Evolutionary conservation across 495 filamentous ascomycete species (phyloP), one percentile per base, ranked within the genome.

Genomic region (Lindgomyces ingoldianus): DNA sequence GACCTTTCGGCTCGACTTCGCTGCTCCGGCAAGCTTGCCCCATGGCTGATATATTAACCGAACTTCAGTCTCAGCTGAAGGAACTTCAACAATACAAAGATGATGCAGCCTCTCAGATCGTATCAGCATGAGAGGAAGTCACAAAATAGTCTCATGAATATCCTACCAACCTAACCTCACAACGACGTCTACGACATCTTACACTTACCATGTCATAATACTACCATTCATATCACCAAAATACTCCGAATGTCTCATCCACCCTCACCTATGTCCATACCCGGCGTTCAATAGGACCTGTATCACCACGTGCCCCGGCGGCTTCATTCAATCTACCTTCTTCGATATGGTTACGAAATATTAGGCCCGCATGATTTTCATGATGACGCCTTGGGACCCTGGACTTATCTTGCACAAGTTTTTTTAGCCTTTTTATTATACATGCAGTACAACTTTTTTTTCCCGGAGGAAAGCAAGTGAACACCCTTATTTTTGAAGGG

Each of bases 11-110:
- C 12, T 41, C 68, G 16, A 62, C 67, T 30, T 53, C 68, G 0
- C 66, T 76, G 62, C 65, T 76, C 8, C 25, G 66, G 52, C 69
- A 76, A 56, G 75, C 76, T 12, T 75, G 76, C 47, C 73, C 75
- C 19, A 78, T 78, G 75, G 36, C 58, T 4, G 75, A 77, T 18
- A 71, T 78, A 30, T 59, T 78, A 11, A 47, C 11, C 44, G 74
- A 75, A 48, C 55, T 78, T 0, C 60, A 71, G 27, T 41, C 58
- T 24, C 53, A 67, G 69, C 60, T 78, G 19, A 67, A 62, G 4
- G 75, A 78, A 60, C 66, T 77, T 18, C 62, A 72, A 58, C 58
- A 65, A 36, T 65, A 53, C 25, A 59, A 55, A 55, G 56, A 65
- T 33, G 62, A 65, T 45, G 62, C 62, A 26, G 54, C 55, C 1